Evolutionary conservation across 2,329 filamentous ascomycete species (phyloP), one percentile per base, ranked within the genome.

Genomic region (Microsporum audouinii): DNA sequence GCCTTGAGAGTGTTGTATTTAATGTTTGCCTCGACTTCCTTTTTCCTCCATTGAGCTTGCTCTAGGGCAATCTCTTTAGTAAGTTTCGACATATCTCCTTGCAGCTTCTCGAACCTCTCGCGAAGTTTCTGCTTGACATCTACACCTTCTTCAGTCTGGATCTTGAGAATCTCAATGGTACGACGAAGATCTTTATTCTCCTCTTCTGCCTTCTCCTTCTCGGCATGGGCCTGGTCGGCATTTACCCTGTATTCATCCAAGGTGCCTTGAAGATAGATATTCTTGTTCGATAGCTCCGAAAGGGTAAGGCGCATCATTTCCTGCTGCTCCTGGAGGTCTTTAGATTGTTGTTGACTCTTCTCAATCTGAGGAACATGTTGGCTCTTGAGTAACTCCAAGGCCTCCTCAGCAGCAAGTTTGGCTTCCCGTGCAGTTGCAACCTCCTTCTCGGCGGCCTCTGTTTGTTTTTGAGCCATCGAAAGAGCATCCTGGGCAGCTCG

Each of bases 61-160:
- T 97, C 91, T 68, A 88, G 85, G 27, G 88, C 85, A 64, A 96
- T 85, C 64, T 95, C 87, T 55, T 84, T 84, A 59, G 89, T 86
- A 57, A 90, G 88, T 61, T 80, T 80, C 36, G 85, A 83, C 87
- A 97, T 92, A 67, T 96, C 90, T 65, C 90, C 84, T 73, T 97
- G 91, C 43, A 99, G 79, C 63, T 85, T 85, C 67, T 92, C 84
- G 69, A 96, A 88, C 74, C 94, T 95, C 71, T 80, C 79, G 66
- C 90, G 87, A 83, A 95, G 91, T 63, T 82, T 85, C 71, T 96
- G 89, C 62, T 91, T 87, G 62, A 95, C 83, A 65, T 87, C 85
- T 69, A 91, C 85, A 69, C 90, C 92, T 75, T 96, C 91, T 69
- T 94, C 86, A 47, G 94, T 83, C 70, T 95, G 91, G 53, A 82